A percentile compares a stretch with the other conserved stretches of the same genome.
These are phyloP conservation scores for Barnettozyma wickerhamii DNA, from an alignment of 805 yeast genomes.

Conservation along the genomic window DNA sequence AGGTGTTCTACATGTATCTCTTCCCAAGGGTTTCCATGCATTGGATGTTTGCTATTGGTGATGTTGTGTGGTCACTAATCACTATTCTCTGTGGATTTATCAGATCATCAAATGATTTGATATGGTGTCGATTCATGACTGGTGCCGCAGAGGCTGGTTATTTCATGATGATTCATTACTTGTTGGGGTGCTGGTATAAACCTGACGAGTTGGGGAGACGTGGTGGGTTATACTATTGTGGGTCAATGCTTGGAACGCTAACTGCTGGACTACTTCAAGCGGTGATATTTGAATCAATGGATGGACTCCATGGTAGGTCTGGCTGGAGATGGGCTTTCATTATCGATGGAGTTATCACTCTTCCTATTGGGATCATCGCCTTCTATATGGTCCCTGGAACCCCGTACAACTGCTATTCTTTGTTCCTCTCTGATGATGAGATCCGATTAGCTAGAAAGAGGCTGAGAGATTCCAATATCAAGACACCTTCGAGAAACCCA, in stretches of 20 bases:
- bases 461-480: constrained; percentile 30
- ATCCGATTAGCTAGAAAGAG: constrained; percentile 46
- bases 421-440: constrained; percentile 53
- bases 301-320: constrained; percentile 39
- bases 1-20: constrained; percentile 56
- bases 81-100: constrained; percentile 6
- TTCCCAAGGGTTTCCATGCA: constrained; percentile 51
- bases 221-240: constrained; percentile 56
- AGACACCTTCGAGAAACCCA: constrained; percentile 24
- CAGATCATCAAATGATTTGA: background rate
- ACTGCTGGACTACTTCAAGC: constrained; percentile 29
- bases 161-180: constrained; percentile 37
- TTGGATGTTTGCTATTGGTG: constrained; percentile 22
- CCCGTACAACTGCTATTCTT: constrained; percentile 50
- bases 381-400: constrained; percentile 61
- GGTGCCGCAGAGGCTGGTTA: constrained; percentile 17
- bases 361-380: constrained; percentile 21
- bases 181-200: constrained; percentile 54
- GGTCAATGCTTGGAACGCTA: constrained; percentile 42
- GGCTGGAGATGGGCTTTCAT: constrained; percentile 64
- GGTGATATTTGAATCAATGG: constrained; percentile 20
- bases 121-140: constrained; percentile 6
- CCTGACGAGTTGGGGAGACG: constrained; percentile 55
- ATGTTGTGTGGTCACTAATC: constrained; percentile 8
- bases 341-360: constrained; percentile 10